Base-by-base conservation (phyloP, 441 rosid species). In the Populus hybrid region DNA sequence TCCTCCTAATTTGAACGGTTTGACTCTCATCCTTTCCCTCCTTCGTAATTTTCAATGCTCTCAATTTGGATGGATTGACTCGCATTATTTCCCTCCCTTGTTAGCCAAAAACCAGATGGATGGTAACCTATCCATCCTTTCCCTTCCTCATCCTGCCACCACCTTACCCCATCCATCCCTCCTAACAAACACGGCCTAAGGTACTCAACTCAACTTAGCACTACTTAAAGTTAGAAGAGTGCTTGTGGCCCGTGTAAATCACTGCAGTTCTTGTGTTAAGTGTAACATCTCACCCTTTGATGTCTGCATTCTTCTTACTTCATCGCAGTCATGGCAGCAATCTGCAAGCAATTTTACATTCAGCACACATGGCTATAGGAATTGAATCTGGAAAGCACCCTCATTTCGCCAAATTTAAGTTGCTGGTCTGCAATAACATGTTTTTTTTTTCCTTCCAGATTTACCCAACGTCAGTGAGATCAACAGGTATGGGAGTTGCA, bases 401-500 rank as follows among this genome's bases (percentile, higher is more conserved):
- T 46, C 57, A 46, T 14, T 12, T 46, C 20, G 2, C 20, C 53
- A 0, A 11, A 42, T 42, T 42, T 46, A 46, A 4, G 57, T 14
- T 14, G 7, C n/a, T 4, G 28, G 70, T 14, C 10, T 18, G 40
- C 69, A 68, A 72, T 30, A 16, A 20, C 6, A 3, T 71, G 28
- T 32, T n/a, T 67, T 67, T 35, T 2, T 75, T 26, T 61, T 10
- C 23, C 46, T n/a, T 84, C 82, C 40, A 92, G 97, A 85, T 95
- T 75, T 94, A 95, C 81, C 98, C 99, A 23, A 94, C 99, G 6
- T 84, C 92, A 10, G 89, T 94, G 65, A 89, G 99, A 84, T 75
- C 99, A 28, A 95, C 98, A 1, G 98, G 99, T 35, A 88, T 94
- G 26, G 99, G 99, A 83, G 80, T 86, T 4, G 99, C 85, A 16